Evolutionary conservation across 306 rosid species (phyloP), one percentile per base, ranked within the genome.

Genomic region (Dicorynia guianensis): DNA sequence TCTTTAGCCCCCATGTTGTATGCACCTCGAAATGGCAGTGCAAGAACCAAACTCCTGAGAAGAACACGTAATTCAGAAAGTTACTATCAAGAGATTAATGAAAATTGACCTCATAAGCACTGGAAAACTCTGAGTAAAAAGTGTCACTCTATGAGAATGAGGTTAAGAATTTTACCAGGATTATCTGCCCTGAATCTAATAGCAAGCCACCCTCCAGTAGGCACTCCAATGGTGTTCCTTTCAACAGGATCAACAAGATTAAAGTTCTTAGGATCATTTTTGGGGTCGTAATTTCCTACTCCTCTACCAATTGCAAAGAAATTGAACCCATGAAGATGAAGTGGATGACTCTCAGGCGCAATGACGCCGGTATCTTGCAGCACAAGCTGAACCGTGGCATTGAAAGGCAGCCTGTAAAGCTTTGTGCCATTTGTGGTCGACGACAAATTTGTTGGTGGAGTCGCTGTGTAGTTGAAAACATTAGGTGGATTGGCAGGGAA

Each of bases 11-110:
- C 97, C 97, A 93, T 69, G 97, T 82, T 47, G 96, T 93, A 75
- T 93, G 97, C 67, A 93, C 93, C 81, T 93, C 97, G 56, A 93
- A 62, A 85, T 92, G 97, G 55, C 97, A 92, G 67, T 92, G 97
- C 90, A 92, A 8, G 83, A 93, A 90, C 97, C 97, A 93, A 42
- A 90, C 92, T 46, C 97, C 97, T 92, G 72, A 49, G 36, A 76
- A 60, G 50, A 12, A 8, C 8, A 58, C 1, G 61, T 3, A 52
- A 35, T 3, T 9, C 10, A 42, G 30, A 48, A 6, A 58, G 12
- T 6, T 2, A 8, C 3, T 4, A 42, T 6, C 30, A 20, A 33
- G 9, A 25, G 47, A 17, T 38, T 60, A 60, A 46, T 39, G 17
- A 60, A 7, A 47, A 2, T 33, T 33, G 30, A 25, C 30, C 30